Base-by-base conservation (phyloP, 2,329 filamentous ascomycete genomes). In the Orbilia javanica region DNA sequence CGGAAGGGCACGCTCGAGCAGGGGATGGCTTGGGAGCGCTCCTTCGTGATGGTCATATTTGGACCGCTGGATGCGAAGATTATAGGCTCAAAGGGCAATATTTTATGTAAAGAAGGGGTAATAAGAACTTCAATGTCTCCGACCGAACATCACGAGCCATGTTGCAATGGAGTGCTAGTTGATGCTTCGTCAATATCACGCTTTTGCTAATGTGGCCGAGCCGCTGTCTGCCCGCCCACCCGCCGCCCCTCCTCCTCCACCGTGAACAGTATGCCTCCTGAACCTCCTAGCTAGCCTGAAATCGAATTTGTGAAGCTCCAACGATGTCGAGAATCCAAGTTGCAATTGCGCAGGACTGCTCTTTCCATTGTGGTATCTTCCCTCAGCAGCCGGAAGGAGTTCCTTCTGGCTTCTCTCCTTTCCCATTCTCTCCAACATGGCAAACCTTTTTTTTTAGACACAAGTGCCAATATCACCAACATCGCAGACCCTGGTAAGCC, bases 41-140 rank as follows among this genome's bases (percentile, higher is more conserved):
- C 57, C 60, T 64, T 55, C 68, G 36, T 36, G 60, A 31, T 22
- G 4, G 44, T 71, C 36, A 11, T 46, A 44, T 64, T 60, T 46
- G 48, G 67, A 46, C 55, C 20, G 55, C 39, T 57, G 20, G 34
- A 60, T 55, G 50, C 60, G 60, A 27, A 60, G 18, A n/a, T 39
- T 25, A 60, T 42, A 60, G 55, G 31, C 20, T 73, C 52, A 57
- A 57, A n/a, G 8, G 10, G n/a, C 55, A 60, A 60, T 60, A 60
- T 66, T 27, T 73, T 73, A 73, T 60, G 69, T 73, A 73, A 73
- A 52, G 69, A 66, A 53, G 55, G 69, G 69, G 69, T 73, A 73
- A 64, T 46, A 20, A 64, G 60, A 64, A 48, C 25, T 25, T 46
- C 36, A 60, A 73, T 66, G 48, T 53, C 62, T 73, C 57, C 69